phyloP scores from a whole-genome alignment of 768 basidiomycete genomes.

The Pleurotus platypus region DNA sequence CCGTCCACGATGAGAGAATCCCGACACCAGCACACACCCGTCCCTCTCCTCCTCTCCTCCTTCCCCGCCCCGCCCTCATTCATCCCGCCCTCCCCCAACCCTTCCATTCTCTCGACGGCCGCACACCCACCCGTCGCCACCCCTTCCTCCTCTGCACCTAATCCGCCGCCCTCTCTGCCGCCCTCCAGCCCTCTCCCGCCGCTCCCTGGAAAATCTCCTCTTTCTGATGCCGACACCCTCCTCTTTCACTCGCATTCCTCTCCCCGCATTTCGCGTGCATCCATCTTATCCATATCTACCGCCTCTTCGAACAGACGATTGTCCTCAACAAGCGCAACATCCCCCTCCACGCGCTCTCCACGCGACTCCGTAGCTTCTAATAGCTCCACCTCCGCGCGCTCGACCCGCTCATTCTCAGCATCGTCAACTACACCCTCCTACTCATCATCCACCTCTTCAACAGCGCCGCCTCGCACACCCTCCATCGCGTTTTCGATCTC shows the following conservation, averaged over 20 bases:
- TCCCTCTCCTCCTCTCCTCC: slow-evolving; percentile 29
- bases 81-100: slow-evolving; percentile 8
- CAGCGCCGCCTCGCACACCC: slow-evolving; percentile 10
- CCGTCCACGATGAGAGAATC: background rate
- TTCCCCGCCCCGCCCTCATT: slow-evolving; percentile 40
- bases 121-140: background rate
- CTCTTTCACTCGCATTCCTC: slow-evolving; percentile 4
- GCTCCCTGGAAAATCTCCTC: slow-evolving; percentile 6
- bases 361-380: slow-evolving; percentile 8
- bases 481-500: slow-evolving; percentile 25
- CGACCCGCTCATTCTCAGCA: slow-evolving; percentile 7
- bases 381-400: background rate
- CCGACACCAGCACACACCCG: background rate
- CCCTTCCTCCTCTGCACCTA: background rate
- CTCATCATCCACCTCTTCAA: slow-evolving; percentile 7
- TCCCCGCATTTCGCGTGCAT: slow-evolving; percentile 3
- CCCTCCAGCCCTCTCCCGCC: slow-evolving; percentile 8
- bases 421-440: slow-evolving; percentile 1
- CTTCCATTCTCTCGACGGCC: background rate
- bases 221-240: slow-evolving; percentile 8
- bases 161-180: slow-evolving; percentile 10
- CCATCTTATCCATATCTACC: background rate
- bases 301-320: background rate
- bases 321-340: background rate
- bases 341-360: slow-evolving; percentile 17